Percentiles rank a stretch among this genome's conserved stretches.
phyloP scores from a whole-genome alignment of 2,329 filamentous ascomycete genomes.

The Verruconis gallopava region DNA sequence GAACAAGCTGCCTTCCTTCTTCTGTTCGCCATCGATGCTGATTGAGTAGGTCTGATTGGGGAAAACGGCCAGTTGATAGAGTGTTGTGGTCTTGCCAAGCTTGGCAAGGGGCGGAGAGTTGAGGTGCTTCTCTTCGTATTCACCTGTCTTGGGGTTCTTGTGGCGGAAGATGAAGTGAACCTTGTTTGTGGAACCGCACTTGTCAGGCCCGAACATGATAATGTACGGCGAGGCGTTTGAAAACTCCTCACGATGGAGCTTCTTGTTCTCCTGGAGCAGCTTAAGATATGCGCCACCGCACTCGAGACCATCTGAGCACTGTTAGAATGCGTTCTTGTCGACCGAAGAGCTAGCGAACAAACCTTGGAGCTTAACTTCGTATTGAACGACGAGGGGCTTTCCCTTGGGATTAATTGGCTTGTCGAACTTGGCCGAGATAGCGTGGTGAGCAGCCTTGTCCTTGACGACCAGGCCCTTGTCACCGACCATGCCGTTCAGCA shows the following conservation, averaged over 20 bases:
- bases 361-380: slow-evolving; percentile 99
- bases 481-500: slow-evolving; percentile 83
- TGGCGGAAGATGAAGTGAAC: slow-evolving; percentile 97
- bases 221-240: slow-evolving; percentile 94
- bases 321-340: slow-evolving; percentile 21
- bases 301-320: slow-evolving; percentile 65
- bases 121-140: slow-evolving; percentile 99
- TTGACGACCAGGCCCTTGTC: slow-evolving; percentile 97
- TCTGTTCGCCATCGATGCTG: slow-evolving; percentile 76
- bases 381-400: slow-evolving; percentile 94
- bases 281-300: slow-evolving; percentile 99
- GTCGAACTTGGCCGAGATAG: slow-evolving; percentile 97
- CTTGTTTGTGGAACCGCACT: slow-evolving; percentile 98
- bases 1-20: slow-evolving; percentile 80
- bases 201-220: slow-evolving; percentile 99
- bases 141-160: slow-evolving; percentile 99
- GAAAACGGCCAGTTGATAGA: slow-evolving; percentile 94
- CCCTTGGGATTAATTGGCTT: slow-evolving; percentile 95
- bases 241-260: slow-evolving; percentile 94
- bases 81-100: slow-evolving; percentile 81
- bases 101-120: slow-evolving; percentile 69
- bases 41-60: slow-evolving; percentile 93
- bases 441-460: slow-evolving; percentile 95
- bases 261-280: slow-evolving; percentile 94
- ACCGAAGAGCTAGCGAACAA: slow-evolving; percentile 28